Evolutionary conservation across 2,329 filamentous ascomycete species (phyloP).

Genomic region (Beauveria asiatica): DNA sequence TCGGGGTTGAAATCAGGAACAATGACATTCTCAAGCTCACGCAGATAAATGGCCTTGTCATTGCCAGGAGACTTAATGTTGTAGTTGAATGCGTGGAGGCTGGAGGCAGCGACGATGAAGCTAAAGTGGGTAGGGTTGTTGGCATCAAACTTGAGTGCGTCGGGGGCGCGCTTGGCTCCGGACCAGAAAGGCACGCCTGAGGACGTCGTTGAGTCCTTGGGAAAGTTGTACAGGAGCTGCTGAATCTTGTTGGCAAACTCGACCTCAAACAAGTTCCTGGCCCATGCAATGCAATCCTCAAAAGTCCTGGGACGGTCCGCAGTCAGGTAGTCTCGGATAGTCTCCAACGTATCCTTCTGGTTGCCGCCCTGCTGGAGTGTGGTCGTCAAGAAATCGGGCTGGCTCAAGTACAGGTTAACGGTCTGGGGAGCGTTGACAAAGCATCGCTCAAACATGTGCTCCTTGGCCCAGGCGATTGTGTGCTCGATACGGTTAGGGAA

Average conservation of each 20-base stretch:
- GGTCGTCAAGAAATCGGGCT: constrained; percentile 81
- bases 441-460: constrained; percentile 79
- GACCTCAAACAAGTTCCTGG: constrained; percentile 85
- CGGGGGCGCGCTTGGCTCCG: constrained; percentile 91
- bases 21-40: constrained; percentile 84
- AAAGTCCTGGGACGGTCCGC: constrained; percentile 86
- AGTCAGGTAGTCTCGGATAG: constrained; percentile 80
- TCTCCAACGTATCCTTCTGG: constrained; percentile 89
- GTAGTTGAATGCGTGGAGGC: constrained; percentile 96
- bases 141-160: constrained; percentile 79
- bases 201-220: constrained; percentile 83
- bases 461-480: constrained; percentile 95
- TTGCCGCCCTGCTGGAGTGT: constrained; percentile 89
- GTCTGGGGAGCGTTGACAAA: constrained; percentile 92
- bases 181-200: constrained; percentile 94
- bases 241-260: constrained; percentile 96
- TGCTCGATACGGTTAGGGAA: constrained; percentile 99
- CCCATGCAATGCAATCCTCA: constrained; percentile 96
- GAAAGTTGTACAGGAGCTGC: constrained; percentile 94
- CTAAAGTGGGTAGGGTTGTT: constrained; percentile 78
- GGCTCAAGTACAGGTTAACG: constrained; percentile 86
- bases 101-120: constrained; percentile 81
- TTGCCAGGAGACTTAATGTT: constrained; percentile 75
- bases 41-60: constrained; percentile 63
- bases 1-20: constrained; percentile 91